Evolutionary conservation across 495 filamentous ascomycete genomes (phyloP), one percentile per base, ranked within the genome.

Genomic region (Hyaloscypha finlandica): DNA sequence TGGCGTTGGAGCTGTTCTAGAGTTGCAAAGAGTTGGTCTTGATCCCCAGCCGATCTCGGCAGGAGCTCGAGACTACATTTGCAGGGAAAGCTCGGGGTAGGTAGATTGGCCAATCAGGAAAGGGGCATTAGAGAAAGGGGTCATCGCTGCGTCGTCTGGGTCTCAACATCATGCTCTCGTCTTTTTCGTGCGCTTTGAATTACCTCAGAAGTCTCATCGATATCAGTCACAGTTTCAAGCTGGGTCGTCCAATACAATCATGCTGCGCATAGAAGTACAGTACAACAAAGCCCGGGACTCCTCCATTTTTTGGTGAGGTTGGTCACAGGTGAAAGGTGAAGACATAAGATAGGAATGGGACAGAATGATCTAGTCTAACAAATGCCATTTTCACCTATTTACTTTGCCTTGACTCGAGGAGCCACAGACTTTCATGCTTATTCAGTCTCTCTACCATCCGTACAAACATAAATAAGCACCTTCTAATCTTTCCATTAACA

Each of bases 361-460:
- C 25, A 25, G 35, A 37, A 37, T 8, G 35, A 37, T 37, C 6
- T 48, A 48, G 42, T 48, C 42, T 48, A 48, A 48, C 4, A 14
- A 48, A 48, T 48, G 42, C 42, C 42, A 48, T 48, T 48, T 48
- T 48, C 42, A 48, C 9, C 42, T 48, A 48, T 48, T 48, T 48
- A 48, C 42, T 14, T 19, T 48, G 42, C 16, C 4, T 6, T 6
- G 16, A 48, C 16, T 16, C 16, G 4, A 19, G 11, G 16, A 48
- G 42, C 42, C 2, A 48, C 42, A 48, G 42, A 19, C 42, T 19
- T 48, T 12, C 16, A 6, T 3, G 35, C 35, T 12, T 37, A 37
- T 48, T 16, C 42, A 48, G 42, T 48, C 42, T 48, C 16, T 48
- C 2, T 48, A 4, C 2, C 42, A 48, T 48, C 1, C 9, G 16